phyloP scores from a whole-genome alignment of 208 protist genomes.

The Leishmania arabica region DNA sequence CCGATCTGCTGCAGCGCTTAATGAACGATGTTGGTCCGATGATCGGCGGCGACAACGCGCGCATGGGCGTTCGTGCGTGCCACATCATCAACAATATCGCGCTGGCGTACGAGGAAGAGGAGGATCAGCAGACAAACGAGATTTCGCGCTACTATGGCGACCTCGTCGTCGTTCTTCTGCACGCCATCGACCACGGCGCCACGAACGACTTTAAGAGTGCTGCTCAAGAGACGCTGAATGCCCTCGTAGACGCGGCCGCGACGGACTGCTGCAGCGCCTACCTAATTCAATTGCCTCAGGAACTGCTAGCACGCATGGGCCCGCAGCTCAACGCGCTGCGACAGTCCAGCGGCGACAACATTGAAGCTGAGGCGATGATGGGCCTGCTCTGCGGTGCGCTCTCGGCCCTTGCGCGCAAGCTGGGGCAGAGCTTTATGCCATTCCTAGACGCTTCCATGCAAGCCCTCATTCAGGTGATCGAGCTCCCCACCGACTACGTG shows the following conservation, averaged over 20 bases:
- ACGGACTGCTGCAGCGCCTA: constrained; percentile 57
- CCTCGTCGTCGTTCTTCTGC: constrained; percentile 63
- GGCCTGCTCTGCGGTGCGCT: constrained; percentile 88
- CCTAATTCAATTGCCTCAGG: constrained; percentile 74
- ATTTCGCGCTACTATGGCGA: constrained; percentile 89
- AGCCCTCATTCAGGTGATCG: constrained; percentile 57
- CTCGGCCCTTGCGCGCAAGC: constrained; percentile 73
- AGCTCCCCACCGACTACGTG: constrained; percentile 65
- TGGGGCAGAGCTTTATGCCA: constrained; percentile 47
- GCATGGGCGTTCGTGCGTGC: constrained; percentile 91
- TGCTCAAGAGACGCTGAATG: constrained; percentile 96
- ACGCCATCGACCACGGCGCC: constrained; percentile 71
- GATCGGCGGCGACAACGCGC: constrained; percentile 55
- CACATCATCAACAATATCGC: constrained; percentile 95
- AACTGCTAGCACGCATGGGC: constrained; percentile 71
- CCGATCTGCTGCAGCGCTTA: constrained; percentile 66
- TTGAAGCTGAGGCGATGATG: constrained; percentile 75
- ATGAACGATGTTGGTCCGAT: constrained; percentile 72
- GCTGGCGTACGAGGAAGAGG: constrained; percentile 82
- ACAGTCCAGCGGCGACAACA: constrained; percentile 22
- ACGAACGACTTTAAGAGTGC: constrained; percentile 74
- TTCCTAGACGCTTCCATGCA: constrained; percentile 62
- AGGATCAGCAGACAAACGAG: constrained; percentile 72
- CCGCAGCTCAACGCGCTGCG: constrained; percentile 35
- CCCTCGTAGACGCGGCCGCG: constrained; percentile 86